phyloP scores from a whole-genome alignment of 2,329 filamentous ascomycete species.

The Colletotrichum gigasporum region DNA sequence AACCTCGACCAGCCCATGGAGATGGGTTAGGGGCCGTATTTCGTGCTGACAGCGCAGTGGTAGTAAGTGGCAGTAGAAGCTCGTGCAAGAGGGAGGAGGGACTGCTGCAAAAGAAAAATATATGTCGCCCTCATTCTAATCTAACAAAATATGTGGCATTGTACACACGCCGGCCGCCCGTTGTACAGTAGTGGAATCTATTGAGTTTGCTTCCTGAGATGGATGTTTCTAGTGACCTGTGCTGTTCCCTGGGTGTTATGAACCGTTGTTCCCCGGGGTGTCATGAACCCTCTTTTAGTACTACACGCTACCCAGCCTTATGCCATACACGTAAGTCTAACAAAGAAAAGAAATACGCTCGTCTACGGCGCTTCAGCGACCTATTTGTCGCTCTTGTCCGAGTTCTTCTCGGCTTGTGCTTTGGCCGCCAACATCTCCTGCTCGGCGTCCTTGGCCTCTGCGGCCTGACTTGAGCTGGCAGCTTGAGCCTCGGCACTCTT shows the following conservation, averaged over 20 bases:
- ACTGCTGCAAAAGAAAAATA: neutral
- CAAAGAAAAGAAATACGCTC: conserved; percentile 35
- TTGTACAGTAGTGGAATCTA: conserved; percentile 32
- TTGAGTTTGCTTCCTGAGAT: conserved; percentile 31
- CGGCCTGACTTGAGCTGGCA: conserved; percentile 41
- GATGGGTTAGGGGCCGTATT: conserved; percentile 6
- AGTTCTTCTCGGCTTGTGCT: conserved; percentile 40
- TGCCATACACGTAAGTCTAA: conserved; percentile 33
- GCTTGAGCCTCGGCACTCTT: conserved; percentile 59
- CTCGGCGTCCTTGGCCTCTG: conserved; percentile 49
- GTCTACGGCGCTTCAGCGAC: conserved; percentile 27
- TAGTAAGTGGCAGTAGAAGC: neutral
- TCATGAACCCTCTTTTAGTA: conserved; percentile 31
- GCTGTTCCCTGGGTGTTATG: conserved; percentile 29
- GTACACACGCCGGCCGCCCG: neutral
- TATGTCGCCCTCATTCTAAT: neutral
- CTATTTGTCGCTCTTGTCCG: conserved; percentile 51
- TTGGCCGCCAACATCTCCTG: conserved; percentile 47
- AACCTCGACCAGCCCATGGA: conserved; percentile 4
- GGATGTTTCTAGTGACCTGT: conserved; percentile 32
- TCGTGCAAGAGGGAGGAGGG: neutral
- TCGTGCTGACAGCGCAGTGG: neutral
- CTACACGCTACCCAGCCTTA: conserved; percentile 33
- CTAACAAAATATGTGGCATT: neutral
- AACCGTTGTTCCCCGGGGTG: conserved; percentile 32